Evolutionary conservation across 768 basidiomycete species (phyloP), one percentile per base, ranked within the genome.

Genomic region (Ramaria sp.): DNA sequence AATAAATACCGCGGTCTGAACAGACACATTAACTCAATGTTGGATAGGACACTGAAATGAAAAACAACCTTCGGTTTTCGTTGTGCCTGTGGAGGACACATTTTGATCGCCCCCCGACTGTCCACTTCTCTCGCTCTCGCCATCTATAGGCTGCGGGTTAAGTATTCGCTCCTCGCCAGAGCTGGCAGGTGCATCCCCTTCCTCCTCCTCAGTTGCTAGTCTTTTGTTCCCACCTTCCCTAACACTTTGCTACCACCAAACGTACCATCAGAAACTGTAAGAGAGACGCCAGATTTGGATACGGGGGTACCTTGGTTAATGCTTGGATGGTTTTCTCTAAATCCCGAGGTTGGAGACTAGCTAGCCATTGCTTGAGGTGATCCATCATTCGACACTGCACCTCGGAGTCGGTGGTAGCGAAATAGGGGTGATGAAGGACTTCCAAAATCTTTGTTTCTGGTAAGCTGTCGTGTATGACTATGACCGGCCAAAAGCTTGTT

Each of bases 401-500:
- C 34, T 69, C 66, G 15, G 79, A 81, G 30, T 66, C 66, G 4
- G 78, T 78, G 41, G 69, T 73, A 47, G 77, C 78, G 65, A 81
- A 86, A 66, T 81, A 83, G 7, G 84, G 84, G 64, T 85, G 84
- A 63, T 86, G 82, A 73, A 86, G 83, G 4, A 82, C 80, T 61
- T 82, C 75, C 4, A 84, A 72, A 58, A 83, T 77, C 77, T 69
- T 51, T 76, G 37, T 33, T 11, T 42, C 51, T n/a, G 3, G 11
- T 43, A 43, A n/a, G 20, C 20, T 2, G 7, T 1, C n/a, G n/a
- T n/a, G n/a, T n/a, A n/a, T n/a, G n/a, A n/a, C n/a, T n/a, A n/a
- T 9, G 42, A 43, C 7, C 5, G 17, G 20, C 3, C 20, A 22
- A n/a, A 10, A 7, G 3, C 51, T 4, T 19, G 20, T 31, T 41